phyloP scores from a whole-genome alignment of 805 yeast species.

The Wickerhamomyces alni region DNA sequence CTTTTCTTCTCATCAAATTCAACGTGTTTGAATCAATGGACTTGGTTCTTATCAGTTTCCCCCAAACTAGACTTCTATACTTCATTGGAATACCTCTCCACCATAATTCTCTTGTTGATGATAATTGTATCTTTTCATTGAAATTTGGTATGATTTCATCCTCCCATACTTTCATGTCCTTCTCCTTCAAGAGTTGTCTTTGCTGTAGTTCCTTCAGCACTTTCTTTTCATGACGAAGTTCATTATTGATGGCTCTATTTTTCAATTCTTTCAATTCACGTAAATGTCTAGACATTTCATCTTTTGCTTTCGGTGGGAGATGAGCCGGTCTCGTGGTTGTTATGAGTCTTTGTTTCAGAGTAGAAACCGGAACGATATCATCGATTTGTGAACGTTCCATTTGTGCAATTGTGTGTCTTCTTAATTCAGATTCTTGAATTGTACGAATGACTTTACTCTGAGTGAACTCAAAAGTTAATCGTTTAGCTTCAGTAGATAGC shows the following conservation, averaged over 20 bases:
- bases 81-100: constrained; percentile 53
- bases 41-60: constrained; percentile 33
- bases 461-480: constrained; percentile 17
- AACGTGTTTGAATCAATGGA: constrained; percentile 12
- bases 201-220: constrained; percentile 28
- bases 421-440: constrained; percentile 27
- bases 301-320: constrained; percentile 57
- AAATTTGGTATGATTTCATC: constrained; percentile 32
- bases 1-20: constrained; percentile 1
- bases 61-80: constrained; percentile 47
- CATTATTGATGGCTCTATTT: constrained; percentile 34
- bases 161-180: constrained; percentile 38
- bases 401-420: constrained; percentile 11
- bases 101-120: constrained; percentile 46
- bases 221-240: constrained; percentile 27
- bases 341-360: constrained; percentile 19
- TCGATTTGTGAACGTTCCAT: constrained; percentile 26
- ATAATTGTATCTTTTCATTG: constrained; percentile 26
- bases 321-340: constrained; percentile 56
- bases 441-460: constrained; percentile 26
- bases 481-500: constrained; percentile 13
- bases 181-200: constrained; percentile 28
- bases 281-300: constrained; percentile 50
- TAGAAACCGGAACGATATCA: constrained; percentile 11
- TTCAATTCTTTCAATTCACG: constrained; percentile 43